Conservation (phyloP, 108 stramenopile genomes). For the Asterionellopsis glacialis region DNA sequence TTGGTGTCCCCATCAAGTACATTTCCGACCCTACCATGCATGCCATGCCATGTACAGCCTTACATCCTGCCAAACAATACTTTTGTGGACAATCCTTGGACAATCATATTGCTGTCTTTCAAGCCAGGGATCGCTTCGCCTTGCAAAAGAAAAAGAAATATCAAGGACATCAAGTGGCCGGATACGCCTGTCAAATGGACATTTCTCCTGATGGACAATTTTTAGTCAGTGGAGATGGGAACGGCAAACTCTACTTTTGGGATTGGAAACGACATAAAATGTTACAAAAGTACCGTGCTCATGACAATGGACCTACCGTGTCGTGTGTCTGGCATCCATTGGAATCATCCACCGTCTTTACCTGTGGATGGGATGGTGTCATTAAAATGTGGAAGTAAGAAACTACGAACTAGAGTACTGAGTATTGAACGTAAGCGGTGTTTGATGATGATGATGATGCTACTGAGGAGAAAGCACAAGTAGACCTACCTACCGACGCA, state of each 20-base stretch:
- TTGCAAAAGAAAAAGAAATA: conserved; percentile 91
- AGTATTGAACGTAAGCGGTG: no score
- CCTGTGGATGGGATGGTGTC: conserved; percentile 98
- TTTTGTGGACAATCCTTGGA: conserved; percentile 91
- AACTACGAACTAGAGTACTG: no score
- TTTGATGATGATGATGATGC: no score
- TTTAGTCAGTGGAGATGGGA: conserved; percentile 92
- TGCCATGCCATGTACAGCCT: conserved; percentile 89
- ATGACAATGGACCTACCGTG: conserved; percentile 92
- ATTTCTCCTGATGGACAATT: conserved; percentile 94
- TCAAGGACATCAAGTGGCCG: conserved; percentile 92
- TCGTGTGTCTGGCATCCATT: conserved; percentile 95
- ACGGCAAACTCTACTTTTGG: conserved; percentile 95
- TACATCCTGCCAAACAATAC: conserved; percentile 83
- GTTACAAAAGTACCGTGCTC: conserved; percentile 85
- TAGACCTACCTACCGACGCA: no score
- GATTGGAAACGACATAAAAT: conserved; percentile 82
- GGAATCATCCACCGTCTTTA: conserved; percentile 88
- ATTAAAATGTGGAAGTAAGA: conserved; percentile 97
- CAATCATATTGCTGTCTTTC: conserved; percentile 93
- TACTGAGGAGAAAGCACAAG: no score
- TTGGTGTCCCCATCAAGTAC: conserved; percentile 98
- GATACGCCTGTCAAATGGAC: conserved; percentile 93
- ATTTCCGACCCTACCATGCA: conserved; percentile 99
- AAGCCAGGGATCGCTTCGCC: conserved; percentile 76